Evolutionary conservation across 1,139 yeast species (phyloP), one percentile per base, ranked within the genome.

Genomic region (Saccharomycopsis phalli): DNA sequence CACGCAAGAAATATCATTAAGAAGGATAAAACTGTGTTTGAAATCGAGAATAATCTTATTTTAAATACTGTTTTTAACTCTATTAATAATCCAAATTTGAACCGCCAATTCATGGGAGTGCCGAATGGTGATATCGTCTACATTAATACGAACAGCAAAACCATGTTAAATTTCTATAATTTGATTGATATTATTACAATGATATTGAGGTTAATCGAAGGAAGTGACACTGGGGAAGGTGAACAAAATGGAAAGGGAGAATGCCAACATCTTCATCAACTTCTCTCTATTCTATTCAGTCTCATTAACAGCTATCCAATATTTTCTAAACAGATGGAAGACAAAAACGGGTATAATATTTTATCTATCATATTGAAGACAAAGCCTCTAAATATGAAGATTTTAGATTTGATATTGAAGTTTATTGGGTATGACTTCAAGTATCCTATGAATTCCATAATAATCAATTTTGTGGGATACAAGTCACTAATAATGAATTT

Each of bases 401-500:
- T 70, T 3, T 49, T 73, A 10, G 68, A 69, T 38, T 37, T 59
- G 1, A 54, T 73, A 20, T 51, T 72, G 13, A 56, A 53, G 11
- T 68, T 60, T 50, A 62, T 68, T 36, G 80, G 80, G 0, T 70
- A 69, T 53, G 57, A 68, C 45, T 56, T 56, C 22, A 43, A 47
- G 1, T 54, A 64, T 13, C 69, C 74, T 1, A 56, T 59, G 22
- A 61, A 63, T 11, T 70, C 77, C 0, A 51, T 70, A 3, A 53
- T 74, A 3, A 57, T 55, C n/a, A 68, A 71, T 44, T 61, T 62
- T 2, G 44, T 56, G 2, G 76, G 74, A 0, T 74, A 71, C 48
- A 61, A 65, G 22, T 51, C 61, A 6, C 46, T 74, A 26, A 55
- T 74, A 3, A 55, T 68, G 2, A 76, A 74, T 49, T 65, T 70